Evolutionary conservation across 1,139 yeast species (phyloP).

Genomic region (Suhomyces maxii): DNA sequence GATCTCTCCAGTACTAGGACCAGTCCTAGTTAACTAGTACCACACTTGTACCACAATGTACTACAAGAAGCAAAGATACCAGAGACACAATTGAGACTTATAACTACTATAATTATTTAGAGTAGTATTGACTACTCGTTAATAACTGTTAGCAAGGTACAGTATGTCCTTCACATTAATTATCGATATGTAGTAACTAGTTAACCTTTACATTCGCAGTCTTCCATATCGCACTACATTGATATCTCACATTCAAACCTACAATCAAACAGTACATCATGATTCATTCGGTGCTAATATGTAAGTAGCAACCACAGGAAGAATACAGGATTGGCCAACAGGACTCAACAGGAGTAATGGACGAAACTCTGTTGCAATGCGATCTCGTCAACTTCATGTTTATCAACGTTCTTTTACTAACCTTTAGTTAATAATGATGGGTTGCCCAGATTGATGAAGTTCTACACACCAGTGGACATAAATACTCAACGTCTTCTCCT

Average conservation of each 20-base stretch:
- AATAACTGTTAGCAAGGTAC: no score
- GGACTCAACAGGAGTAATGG: neutral
- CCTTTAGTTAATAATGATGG: conserved; percentile 84
- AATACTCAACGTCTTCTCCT: conserved; percentile 71
- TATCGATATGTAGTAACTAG: no score
- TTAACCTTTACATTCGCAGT: no score
- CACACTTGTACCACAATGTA: no score
- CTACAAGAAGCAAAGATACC: no score
- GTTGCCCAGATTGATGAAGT: conserved; percentile 86
- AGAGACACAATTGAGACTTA: no score
- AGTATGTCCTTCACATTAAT: no score
- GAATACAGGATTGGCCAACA: no score
- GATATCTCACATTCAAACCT: neutral
- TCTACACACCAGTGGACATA: conserved; percentile 86
- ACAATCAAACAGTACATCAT: conserved; percentile 29
- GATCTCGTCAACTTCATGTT: neutral
- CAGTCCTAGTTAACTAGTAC: no score
- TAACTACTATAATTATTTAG: no score
- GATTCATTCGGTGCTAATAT: conserved; percentile 89
- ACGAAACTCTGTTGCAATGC: neutral
- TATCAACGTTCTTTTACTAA: conserved; percentile 3
- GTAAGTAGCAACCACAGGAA: conserved; percentile 43
- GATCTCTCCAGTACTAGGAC: no score
- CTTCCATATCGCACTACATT: neutral
- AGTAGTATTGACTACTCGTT: no score